Conservation (phyloP, 768 basidiomycete genomes). For the Serendipita sp. region DNA sequence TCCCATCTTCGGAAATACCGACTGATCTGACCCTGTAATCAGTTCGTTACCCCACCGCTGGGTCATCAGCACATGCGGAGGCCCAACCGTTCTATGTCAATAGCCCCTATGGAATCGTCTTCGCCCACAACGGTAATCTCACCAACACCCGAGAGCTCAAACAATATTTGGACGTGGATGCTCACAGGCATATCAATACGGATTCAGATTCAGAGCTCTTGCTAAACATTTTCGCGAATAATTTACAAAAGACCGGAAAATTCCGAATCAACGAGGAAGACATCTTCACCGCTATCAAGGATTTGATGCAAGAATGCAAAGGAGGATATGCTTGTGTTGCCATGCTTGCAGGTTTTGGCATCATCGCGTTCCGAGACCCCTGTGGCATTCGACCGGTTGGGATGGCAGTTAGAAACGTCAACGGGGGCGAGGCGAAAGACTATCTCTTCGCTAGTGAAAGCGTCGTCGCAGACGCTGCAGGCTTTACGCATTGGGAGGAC, state of each 20-base stretch:
- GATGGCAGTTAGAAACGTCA: conserved; percentile 51
- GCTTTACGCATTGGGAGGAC: conserved; percentile 87
- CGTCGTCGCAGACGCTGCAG: conserved; percentile 86
- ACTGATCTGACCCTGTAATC: conserved; percentile 11
- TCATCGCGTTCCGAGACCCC: conserved; percentile 95
- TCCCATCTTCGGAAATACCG: neutral
- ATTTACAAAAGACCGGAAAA: conserved; percentile 95
- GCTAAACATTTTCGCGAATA: conserved; percentile 94
- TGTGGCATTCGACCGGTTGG: conserved; percentile 94
- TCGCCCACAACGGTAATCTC: conserved; percentile 96
- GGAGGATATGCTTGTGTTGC: conserved; percentile 96
- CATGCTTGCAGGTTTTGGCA: conserved; percentile 98
- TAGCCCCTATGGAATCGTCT: conserved; percentile 97
- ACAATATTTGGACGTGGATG: conserved; percentile 87
- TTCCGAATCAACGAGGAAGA: conserved; percentile 99
- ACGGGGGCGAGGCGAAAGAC: conserved; percentile 44
- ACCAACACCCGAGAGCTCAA: conserved; percentile 83
- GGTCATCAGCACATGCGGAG: conserved; percentile 90
- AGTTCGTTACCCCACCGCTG: conserved; percentile 98
- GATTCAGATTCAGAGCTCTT: conserved; percentile 95
- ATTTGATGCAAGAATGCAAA: conserved; percentile 72
- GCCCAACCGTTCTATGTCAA: conserved; percentile 99
- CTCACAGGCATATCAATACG: conserved; percentile 97
- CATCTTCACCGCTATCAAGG: conserved; percentile 86
- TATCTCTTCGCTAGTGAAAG: conserved; percentile 91